Conservation (phyloP, 371 early-diverging fungal species). For the Syncephalastrum racemosum region DNA sequence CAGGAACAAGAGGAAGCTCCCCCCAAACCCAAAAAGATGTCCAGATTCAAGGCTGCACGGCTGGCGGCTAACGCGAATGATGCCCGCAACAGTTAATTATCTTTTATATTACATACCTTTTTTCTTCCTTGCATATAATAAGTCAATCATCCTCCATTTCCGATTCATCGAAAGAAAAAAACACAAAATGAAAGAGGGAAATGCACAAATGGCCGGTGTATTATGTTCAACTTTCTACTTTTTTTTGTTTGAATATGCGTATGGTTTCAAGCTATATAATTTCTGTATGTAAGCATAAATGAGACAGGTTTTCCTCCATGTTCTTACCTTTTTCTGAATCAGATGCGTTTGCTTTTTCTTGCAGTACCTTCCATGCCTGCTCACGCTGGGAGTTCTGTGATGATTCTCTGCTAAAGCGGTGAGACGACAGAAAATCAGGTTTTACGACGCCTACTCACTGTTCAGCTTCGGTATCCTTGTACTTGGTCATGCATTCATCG, state of each 20-base stretch:
- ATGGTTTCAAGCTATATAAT: neutral
- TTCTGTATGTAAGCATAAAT: neutral
- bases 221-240: neutral
- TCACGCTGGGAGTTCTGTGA: neutral
- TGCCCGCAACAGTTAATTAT: neutral
- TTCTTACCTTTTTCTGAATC: no score
- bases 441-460: neutral
- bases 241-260: neutral
- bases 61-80: constrained; percentile 18
- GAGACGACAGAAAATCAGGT: neutral
- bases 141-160: no score
- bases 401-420: neutral
- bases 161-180: neutral
- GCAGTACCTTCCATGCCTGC: constrained; percentile 4
- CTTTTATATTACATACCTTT: no score
- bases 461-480: constrained; percentile 25
- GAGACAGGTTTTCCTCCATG: no score
- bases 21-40: constrained; percentile 37
- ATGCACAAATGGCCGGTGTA: neutral
- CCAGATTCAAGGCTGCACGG: constrained; percentile 50
- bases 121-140: no score
- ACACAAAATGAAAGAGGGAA: neutral
- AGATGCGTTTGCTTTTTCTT: constrained; percentile 3
- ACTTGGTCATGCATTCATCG: constrained; percentile 84
- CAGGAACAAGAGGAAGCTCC: constrained; percentile 17